Conservation (phyloP, 495 filamentous ascomycete genomes). For the Talaromyces ruber region DNA sequence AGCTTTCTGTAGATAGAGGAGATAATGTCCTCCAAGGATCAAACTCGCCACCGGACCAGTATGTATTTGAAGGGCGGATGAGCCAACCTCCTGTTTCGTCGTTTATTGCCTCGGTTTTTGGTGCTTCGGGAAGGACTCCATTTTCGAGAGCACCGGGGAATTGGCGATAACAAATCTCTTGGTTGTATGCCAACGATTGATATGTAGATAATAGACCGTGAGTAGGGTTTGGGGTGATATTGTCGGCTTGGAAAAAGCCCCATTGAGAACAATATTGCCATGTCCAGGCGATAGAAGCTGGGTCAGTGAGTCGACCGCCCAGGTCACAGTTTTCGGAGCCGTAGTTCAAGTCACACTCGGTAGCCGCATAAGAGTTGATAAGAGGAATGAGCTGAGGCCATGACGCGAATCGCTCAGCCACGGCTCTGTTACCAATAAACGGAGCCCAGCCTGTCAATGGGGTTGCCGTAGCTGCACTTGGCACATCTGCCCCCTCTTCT, state of each 20-base stretch:
- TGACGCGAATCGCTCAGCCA: conserved; percentile 35
- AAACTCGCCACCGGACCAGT: conserved; percentile 46
- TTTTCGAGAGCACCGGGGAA: conserved; percentile 39
- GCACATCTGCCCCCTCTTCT: not conserved
- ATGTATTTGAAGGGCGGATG: conserved; percentile 49
- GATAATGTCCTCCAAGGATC: conserved; percentile 52
- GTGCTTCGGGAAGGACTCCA: conserved; percentile 35
- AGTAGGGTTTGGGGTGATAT: conserved; percentile 28
- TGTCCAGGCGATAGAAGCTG: conserved; percentile 40
- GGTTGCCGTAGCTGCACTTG: not conserved
- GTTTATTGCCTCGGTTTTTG: conserved; percentile 31
- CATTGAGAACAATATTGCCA: conserved; percentile 57
- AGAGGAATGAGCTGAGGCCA: conserved; percentile 34
- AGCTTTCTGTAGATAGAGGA: conserved; percentile 33
- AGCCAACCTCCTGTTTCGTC: conserved; percentile 43
- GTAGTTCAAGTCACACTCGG: not conserved
- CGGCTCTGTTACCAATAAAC: conserved; percentile 27
- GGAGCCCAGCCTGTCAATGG: conserved; percentile 27
- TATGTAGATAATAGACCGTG: conserved; percentile 37
- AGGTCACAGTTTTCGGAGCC: conserved; percentile 37
- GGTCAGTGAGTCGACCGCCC: conserved; percentile 22
- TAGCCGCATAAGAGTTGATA: conserved; percentile 28
- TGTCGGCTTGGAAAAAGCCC: conserved; percentile 48
- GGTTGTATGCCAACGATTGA: conserved; percentile 41
- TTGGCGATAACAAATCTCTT: conserved; percentile 41